Evolutionary conservation across 2,329 filamentous ascomycete species (phyloP), one percentile per base, ranked within the genome.

Genomic region (Ceratocystis harringtonii): DNA sequence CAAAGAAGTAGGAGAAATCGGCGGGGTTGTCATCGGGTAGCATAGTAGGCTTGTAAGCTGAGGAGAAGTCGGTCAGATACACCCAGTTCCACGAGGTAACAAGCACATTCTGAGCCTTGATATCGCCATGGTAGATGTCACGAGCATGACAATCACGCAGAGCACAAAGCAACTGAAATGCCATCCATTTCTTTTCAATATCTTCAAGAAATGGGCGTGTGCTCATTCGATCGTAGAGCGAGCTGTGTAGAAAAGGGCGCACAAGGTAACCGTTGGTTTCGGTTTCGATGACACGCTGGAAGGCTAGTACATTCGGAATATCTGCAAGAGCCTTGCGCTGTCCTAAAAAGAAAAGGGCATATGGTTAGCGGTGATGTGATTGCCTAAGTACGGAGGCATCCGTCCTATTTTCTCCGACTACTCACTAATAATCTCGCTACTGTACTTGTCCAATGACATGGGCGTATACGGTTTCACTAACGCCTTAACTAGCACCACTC

Each of bases 1-100:
- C 94, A 71, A 97, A 99, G 73, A 92, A 99, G 75, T 96, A 97
- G 0, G 92, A 96, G 72, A 97, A 99, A 71, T 97, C 91, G 17
- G 90, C 92, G 1, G 94, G 94, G 71, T 99, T 97, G 72, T 99
- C 92, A 74, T 96, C 92, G 2, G 94, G 94, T 2, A 99, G 79
- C 74, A 90, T 90, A 4, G 92, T 89, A 10, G 92, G 94, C 73
- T 99, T 99, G 78, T 95, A 97, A 0, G 89, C 87, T 0, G 92
- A 91, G 3, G 92, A 96, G 74, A 97, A 99, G 74, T 99, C 94
- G n/a, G 92, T 87, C 45, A 99, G 81, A 73, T 97, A 99, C 1
- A 99, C 81, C 94, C 95, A 99, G 77, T 97, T 96, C 94, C 94
- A 99, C 5, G 94, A 97, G 0, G 94, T 99, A 62, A 99, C 92